A percentile compares a stretch with the other conserved stretches of the same genome.
Evolutionary conservation across 495 filamentous ascomycete species (phyloP).

Genomic region (Hypoxylon fuscum): DNA sequence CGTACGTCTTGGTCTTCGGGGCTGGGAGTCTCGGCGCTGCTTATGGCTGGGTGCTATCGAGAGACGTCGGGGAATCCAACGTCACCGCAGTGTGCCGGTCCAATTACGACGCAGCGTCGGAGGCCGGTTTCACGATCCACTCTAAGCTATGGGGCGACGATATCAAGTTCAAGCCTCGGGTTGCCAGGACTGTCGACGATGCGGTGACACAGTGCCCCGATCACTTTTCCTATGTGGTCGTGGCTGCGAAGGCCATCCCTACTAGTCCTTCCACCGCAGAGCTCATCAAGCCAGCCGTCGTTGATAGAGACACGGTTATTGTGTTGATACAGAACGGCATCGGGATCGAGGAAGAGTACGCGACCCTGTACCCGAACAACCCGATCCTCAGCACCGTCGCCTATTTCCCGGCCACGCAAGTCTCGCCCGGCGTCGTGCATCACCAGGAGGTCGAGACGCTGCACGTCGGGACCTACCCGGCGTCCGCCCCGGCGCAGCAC

Average conservation of each 20-base stretch:
- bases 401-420: conserved; percentile 60
- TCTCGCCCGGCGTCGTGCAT: conserved; percentile 44
- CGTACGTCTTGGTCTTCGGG: conserved; percentile 59
- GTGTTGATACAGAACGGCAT: conserved; percentile 67
- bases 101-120: conserved; percentile 59
- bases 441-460: conserved; percentile 50
- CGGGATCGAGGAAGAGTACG: conserved; percentile 60
- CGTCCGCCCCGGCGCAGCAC: conserved; percentile 19
- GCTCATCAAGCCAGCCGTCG: conserved; percentile 53
- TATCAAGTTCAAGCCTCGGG: conserved; percentile 48
- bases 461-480: conserved; percentile 59
- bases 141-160: conserved; percentile 56
- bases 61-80: conserved; percentile 45
- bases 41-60: conserved; percentile 58
- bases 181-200: conserved; percentile 52
- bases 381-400: conserved; percentile 57
- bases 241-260: conserved; percentile 55
- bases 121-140: conserved; percentile 61
- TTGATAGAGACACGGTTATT: conserved; percentile 51
- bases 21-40: conserved; percentile 62
- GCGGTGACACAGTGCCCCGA: conserved; percentile 37
- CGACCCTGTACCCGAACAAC: conserved; percentile 54
- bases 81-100: conserved; percentile 64
- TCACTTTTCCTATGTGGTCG: conserved; percentile 59
- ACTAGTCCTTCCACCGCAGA: conserved; percentile 48